Conservation (phyloP, 805 yeast species). For the Metschnikowia amazonensis region DNA sequence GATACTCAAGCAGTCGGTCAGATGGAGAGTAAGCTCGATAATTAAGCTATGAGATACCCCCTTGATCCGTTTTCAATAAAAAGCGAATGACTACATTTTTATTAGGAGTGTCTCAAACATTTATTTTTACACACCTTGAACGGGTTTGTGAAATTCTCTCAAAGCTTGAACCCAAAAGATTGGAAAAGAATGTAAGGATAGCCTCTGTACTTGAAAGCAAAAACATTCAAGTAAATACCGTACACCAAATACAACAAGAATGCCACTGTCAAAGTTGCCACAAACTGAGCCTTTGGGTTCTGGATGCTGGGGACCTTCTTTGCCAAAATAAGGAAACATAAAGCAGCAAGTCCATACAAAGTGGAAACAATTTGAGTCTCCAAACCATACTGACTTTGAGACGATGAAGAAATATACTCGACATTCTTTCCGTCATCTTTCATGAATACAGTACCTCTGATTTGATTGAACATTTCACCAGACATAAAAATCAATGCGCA, state of each 20-base stretch:
- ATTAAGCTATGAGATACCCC: background rate
- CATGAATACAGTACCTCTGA: slow-evolving; percentile 58
- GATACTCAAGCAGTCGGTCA: slow-evolving; percentile 34
- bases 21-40: background rate
- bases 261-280: slow-evolving; percentile 45
- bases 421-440: slow-evolving; percentile 8
- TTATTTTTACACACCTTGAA: background rate
- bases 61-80: background rate
- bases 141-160: background rate
- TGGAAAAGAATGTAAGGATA: slow-evolving; percentile 67
- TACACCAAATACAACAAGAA: slow-evolving; percentile 51
- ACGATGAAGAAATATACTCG: slow-evolving; percentile 12
- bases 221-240: slow-evolving; percentile 62
- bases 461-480: slow-evolving; percentile 92
- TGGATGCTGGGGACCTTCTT: slow-evolving; percentile 50
- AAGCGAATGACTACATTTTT: background rate
- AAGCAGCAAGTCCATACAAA: slow-evolving; percentile 64
- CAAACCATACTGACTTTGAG: slow-evolving; percentile 66
- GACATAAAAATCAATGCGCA: slow-evolving; percentile 67
- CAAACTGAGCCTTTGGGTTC: slow-evolving; percentile 44
- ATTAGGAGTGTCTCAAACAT: background rate
- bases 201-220: slow-evolving; percentile 64
- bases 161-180: slow-evolving; percentile 5
- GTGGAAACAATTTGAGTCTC: slow-evolving; percentile 86
- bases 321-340: slow-evolving; percentile 55